Evolutionary conservation across 257 asterid species (phyloP).

Genomic region (Craterostigma plantagineum): DNA sequence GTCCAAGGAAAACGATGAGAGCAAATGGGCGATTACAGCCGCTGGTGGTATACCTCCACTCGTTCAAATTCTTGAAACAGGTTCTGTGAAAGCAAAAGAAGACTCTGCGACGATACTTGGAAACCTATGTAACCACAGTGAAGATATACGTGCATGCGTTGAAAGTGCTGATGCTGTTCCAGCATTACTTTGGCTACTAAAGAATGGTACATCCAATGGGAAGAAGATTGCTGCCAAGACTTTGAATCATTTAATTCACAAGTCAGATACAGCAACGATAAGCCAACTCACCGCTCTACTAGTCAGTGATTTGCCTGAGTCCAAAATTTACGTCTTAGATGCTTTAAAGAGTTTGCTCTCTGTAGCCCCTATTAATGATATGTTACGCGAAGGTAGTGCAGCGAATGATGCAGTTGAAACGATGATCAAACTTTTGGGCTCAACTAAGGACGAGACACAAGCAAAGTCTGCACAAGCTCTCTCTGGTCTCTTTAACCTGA

Average conservation of each 20-base stretch:
- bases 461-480: slow-evolving; percentile 82
- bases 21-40: slow-evolving; percentile 99
- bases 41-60: slow-evolving; percentile 99
- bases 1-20: slow-evolving; percentile 84
- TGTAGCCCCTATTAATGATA: slow-evolving; percentile 68
- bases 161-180: slow-evolving; percentile 99
- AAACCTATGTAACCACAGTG: slow-evolving; percentile 96
- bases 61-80: slow-evolving; percentile 92
- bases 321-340: slow-evolving; percentile 79
- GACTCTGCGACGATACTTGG: slow-evolving; percentile 96
- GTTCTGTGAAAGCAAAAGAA: slow-evolving; percentile 93
- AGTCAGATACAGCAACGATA: slow-evolving; percentile 94
- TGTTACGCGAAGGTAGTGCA: slow-evolving; percentile 94
- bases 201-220: slow-evolving; percentile 89
- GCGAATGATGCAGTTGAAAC: slow-evolving; percentile 95
- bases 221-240: slow-evolving; percentile 97
- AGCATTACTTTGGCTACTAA: slow-evolving; percentile 86
- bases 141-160: slow-evolving; percentile 97
- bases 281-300: slow-evolving; percentile 94
- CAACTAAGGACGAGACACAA: slow-evolving; percentile 79
- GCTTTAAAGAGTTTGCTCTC: slow-evolving; percentile 84
- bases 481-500: slow-evolving; percentile 65
- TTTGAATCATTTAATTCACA: slow-evolving; percentile 91
- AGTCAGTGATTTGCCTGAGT: slow-evolving; percentile 87
- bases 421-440: slow-evolving; percentile 69